Conservation (phyloP, 2,329 filamentous ascomycete species). For the Microdochium nivale region DNA sequence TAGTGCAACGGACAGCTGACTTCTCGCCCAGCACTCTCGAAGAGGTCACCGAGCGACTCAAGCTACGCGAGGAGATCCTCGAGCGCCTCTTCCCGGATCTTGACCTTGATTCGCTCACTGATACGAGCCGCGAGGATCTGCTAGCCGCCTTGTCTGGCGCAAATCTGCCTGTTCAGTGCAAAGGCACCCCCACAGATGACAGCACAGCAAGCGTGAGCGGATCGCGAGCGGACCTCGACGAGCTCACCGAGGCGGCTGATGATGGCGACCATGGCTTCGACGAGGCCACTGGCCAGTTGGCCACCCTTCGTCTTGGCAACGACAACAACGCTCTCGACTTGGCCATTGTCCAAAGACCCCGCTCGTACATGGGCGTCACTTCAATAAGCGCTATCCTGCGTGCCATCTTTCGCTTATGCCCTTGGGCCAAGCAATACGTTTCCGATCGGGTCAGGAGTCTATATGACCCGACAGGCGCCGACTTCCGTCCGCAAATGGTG, state of each 20-base stretch:
- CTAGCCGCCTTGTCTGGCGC: slow-evolving; percentile 5
- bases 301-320: slow-evolving; percentile 14
- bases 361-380: slow-evolving; percentile 56
- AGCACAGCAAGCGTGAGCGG: background rate
- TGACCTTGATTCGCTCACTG: slow-evolving; percentile 7
- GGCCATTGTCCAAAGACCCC: slow-evolving; percentile 44
- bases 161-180: background rate
- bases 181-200: background rate
- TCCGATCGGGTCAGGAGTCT: slow-evolving; percentile 14
- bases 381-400: slow-evolving; percentile 54
- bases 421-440: slow-evolving; percentile 17
- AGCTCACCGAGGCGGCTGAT: slow-evolving; percentile 16
- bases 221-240: slow-evolving; percentile 4
- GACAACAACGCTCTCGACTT: slow-evolving; percentile 27
- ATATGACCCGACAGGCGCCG: slow-evolving; percentile 2
- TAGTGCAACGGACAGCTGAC: too few species aligned
- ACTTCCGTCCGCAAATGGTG: slow-evolving; percentile 13
- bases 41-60: slow-evolving; percentile 13
- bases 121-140: slow-evolving; percentile 11
- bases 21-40: slow-evolving; percentile 12
- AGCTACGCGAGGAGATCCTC: slow-evolving; percentile 12
- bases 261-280: slow-evolving; percentile 19
- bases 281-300: slow-evolving; percentile 14
- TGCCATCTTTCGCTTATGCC: slow-evolving; percentile 37
- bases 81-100: slow-evolving; percentile 12